These are phyloP conservation scores for Kwoniella europaea DNA, from an alignment of 768 basidiomycete species.

Conservation along the genomic window DNA sequence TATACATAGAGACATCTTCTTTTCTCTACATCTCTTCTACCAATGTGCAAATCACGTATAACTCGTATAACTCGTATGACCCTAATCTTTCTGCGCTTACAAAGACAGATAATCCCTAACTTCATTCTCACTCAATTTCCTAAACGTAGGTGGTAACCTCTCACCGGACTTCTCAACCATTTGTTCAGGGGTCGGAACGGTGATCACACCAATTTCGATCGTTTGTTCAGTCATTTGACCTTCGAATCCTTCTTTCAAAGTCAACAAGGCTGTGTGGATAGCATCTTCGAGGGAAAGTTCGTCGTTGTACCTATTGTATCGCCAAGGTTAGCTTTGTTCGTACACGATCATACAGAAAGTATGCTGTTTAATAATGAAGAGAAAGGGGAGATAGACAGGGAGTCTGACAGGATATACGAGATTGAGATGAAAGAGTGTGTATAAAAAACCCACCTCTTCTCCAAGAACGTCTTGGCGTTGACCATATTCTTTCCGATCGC, in stretches of 20 bases:
- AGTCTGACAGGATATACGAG: too few species aligned
- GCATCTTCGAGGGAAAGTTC: slow-evolving; percentile 98
- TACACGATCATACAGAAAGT: too few species aligned
- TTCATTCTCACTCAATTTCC: slow-evolving; percentile 95
- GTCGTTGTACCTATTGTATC: slow-evolving; percentile 81
- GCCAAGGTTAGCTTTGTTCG: too few species aligned
- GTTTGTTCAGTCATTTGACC: slow-evolving; percentile 99
- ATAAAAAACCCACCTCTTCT: slow-evolving; percentile 76
- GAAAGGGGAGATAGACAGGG: neutral
- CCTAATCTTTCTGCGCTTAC: slow-evolving; percentile 37
- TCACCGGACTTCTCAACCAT: slow-evolving; percentile 72
- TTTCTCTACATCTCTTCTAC: neutral
- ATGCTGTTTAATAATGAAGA: too few species aligned
- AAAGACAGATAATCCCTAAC: slow-evolving; percentile 85
- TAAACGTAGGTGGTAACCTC: slow-evolving; percentile 81
- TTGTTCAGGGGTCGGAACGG: slow-evolving; percentile 74
- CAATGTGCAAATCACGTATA: too few species aligned
- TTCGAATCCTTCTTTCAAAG: slow-evolving; percentile 98
- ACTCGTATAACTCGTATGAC: too few species aligned
- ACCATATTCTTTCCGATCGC: slow-evolving; percentile 99
- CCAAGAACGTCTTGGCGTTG: slow-evolving; percentile 98
- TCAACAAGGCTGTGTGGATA: slow-evolving; percentile 96
- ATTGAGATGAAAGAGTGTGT: too few species aligned
- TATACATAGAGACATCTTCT: neutral
- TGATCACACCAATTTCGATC: slow-evolving; percentile 96